A percentile compares a stretch with the other conserved stretches of the same genome.
These are phyloP conservation scores for Apophysomyces ossiformis DNA, from an alignment of 371 early-diverging fungal genomes.

Conservation along the genomic window DNA sequence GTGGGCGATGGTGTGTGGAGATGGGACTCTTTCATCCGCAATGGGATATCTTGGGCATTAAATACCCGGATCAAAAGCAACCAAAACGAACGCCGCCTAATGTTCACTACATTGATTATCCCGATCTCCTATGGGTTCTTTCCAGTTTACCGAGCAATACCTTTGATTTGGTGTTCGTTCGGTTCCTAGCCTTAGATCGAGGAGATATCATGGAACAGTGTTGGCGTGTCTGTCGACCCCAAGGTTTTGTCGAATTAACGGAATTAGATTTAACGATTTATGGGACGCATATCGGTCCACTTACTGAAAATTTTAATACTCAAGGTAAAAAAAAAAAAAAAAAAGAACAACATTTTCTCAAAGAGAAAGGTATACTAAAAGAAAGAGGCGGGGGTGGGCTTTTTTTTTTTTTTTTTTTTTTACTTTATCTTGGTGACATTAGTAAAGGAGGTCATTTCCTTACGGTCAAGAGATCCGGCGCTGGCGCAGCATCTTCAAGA, in stretches of 20 bases:
- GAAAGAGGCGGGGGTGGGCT: too few relatives aligned
- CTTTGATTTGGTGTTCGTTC: not conserved
- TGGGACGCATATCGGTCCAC: not conserved
- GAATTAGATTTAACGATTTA: conserved; percentile 3
- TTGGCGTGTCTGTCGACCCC: conserved; percentile 1
- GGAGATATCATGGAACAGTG: not conserved
- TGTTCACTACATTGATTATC: not conserved
- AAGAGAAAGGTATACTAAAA: too few relatives aligned
- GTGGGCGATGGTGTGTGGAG: conserved; percentile 27
- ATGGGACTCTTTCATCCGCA: conserved; percentile 21
- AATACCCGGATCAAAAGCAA: conserved; percentile 13
- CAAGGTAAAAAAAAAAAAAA: not conserved
- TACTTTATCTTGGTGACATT: not conserved
- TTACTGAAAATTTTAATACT: not conserved
- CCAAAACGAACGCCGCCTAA: conserved; percentile 11
- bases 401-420: not conserved
- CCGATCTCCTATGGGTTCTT: not conserved
- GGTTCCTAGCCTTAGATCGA: not conserved
- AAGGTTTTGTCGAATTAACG: conserved; percentile 4
- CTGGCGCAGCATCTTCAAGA: conserved; percentile 10
- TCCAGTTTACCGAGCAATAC: not conserved
- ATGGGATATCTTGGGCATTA: conserved; percentile 21
- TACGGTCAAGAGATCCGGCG: conserved; percentile 1
- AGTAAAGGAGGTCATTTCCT: conserved; percentile 2
- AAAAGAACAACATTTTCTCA: too few relatives aligned